phyloP scores from a whole-genome alignment of 139 green algal genomes.

The Chlamydomonas schloesseri region DNA sequence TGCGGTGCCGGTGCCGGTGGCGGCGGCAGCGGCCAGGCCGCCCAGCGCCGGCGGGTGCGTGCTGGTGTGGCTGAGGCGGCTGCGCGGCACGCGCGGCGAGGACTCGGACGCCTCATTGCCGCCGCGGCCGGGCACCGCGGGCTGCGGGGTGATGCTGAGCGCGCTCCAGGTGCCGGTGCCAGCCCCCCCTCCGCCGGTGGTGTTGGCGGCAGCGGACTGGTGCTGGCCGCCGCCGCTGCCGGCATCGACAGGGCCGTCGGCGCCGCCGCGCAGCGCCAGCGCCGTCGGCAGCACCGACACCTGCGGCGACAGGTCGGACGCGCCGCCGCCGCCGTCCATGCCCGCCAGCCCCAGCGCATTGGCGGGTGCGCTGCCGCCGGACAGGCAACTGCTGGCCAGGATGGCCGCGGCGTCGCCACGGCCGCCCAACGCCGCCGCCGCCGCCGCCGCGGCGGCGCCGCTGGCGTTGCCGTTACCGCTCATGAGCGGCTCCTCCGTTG shows the following conservation, averaged over 20 bases:
- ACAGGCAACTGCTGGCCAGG: too few species aligned
- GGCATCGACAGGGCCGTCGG: neutral
- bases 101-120: neutral
- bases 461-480: neutral
- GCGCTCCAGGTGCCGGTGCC: neutral
- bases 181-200: neutral
- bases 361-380: too few species aligned
- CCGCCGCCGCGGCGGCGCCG: neutral
- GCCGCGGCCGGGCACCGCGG: neutral
- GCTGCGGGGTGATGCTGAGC: neutral
- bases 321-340: neutral
- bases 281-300: neutral
- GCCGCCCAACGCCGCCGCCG: neutral
- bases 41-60: neutral
- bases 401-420: neutral
- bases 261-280: neutral
- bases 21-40: neutral
- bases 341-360: neutral
- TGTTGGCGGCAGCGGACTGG: neutral
- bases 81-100: neutral
- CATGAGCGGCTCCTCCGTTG: too few species aligned
- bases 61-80: conserved; percentile 3
- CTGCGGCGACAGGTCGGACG: neutral
- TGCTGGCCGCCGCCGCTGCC: neutral
- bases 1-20: neutral